A percentile compares a stretch with the other conserved stretches of the same genome.
Conservation (phyloP, 345 rosid genomes). For the Dovyalis caffra region DNA sequence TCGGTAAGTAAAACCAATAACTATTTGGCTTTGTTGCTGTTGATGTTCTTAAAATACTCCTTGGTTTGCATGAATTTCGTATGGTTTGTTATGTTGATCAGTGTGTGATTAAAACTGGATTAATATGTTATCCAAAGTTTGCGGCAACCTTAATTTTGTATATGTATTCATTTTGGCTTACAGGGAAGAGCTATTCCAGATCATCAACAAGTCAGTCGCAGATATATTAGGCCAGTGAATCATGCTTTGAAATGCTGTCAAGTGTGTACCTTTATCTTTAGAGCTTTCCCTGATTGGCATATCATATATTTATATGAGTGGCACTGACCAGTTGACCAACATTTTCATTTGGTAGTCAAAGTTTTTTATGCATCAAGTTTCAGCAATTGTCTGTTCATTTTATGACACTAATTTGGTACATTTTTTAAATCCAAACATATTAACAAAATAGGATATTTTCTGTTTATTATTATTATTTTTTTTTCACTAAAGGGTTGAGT, state of each 20-base stretch:
- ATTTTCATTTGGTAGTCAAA: neutral
- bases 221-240: conserved; percentile 64
- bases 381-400: neutral
- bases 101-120: neutral
- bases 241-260: neutral
- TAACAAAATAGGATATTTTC: too few relatives aligned
- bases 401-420: neutral
- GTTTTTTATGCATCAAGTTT: neutral
- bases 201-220: conserved; percentile 58
- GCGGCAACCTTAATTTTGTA: neutral
- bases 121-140: neutral
- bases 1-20: conserved; percentile 45
- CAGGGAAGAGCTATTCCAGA: conserved; percentile 76
- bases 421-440: too few relatives aligned
- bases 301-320: neutral
- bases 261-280: conserved; percentile 8
- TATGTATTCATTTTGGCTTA: neutral
- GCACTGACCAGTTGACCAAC: neutral
- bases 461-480: too few relatives aligned
- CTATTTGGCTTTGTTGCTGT: conserved; percentile 1
- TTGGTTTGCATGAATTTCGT: neutral
- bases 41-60: neutral
- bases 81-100: neutral
- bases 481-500: too few relatives aligned
- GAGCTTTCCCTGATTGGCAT: neutral